phyloP scores from a whole-genome alignment of 139 green algal species.

The Haematococcus sp. region DNA sequence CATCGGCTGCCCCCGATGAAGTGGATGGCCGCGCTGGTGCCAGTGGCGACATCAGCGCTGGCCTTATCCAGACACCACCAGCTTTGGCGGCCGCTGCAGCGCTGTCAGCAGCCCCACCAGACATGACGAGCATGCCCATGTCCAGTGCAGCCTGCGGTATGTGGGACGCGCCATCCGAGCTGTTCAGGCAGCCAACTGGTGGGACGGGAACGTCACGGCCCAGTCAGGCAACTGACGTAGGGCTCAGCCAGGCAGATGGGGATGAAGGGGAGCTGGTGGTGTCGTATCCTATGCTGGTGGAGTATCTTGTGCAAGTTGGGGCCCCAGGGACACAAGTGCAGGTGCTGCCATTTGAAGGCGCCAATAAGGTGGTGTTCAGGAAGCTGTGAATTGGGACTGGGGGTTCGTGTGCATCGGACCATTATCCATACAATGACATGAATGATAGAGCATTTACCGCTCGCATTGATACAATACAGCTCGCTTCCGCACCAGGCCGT shows the following conservation, averaged over 20 bases:
- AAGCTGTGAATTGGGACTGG: too few species aligned
- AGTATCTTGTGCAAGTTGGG: constrained; percentile 30
- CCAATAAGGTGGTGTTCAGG: constrained; percentile 32
- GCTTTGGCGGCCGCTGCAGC: too few species aligned
- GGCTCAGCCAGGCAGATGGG: neutral
- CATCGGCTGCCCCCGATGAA: neutral
- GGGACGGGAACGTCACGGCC: neutral
- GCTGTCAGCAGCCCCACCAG: neutral
- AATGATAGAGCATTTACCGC: too few species aligned
- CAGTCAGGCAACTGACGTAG: neutral
- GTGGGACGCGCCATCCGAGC: neutral
- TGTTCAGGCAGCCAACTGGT: neutral
- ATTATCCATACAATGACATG: too few species aligned
- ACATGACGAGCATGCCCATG: neutral
- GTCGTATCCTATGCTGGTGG: constrained; percentile 37
- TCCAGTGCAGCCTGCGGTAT: neutral
- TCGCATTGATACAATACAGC: too few species aligned
- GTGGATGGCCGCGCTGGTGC: neutral
- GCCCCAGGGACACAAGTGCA: neutral
- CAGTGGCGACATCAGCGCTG: too few species aligned
- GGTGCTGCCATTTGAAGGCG: constrained; percentile 33
- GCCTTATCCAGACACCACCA: too few species aligned
- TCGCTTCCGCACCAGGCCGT: too few species aligned
- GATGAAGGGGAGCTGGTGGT: constrained; percentile 19
- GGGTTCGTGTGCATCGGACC: too few species aligned